These are phyloP conservation scores for Heterobasidion annosum DNA, from an alignment of 1,284 basidiomycete genomes.

Conservation along the genomic window DNA sequence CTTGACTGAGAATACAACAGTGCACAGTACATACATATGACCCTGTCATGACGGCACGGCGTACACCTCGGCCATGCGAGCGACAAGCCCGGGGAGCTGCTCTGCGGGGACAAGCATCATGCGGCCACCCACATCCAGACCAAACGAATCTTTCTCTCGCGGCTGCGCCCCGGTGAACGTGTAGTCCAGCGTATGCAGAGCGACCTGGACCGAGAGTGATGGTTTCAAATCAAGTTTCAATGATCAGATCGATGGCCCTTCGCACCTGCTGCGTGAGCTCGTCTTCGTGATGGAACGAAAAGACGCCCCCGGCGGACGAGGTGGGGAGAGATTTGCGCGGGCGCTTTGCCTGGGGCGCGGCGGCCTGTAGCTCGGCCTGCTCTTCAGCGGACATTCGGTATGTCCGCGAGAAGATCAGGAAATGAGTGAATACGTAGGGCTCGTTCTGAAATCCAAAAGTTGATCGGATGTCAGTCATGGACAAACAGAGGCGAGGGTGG, in stretches of 20 bases:
- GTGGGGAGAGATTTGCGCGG: conserved; percentile 17
- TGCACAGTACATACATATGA: too few relatives aligned
- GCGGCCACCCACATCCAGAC: conserved; percentile 70
- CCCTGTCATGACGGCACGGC: neutral
- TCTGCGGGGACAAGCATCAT: conserved; percentile 60
- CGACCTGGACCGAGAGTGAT: conserved; percentile 33
- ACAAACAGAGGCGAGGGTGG: neutral
- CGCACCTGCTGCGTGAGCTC: conserved; percentile 61
- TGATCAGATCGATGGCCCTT: conserved; percentile 6
- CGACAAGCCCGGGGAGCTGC: conserved; percentile 30
- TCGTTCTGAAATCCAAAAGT: conserved; percentile 37
- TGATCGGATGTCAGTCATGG: neutral
- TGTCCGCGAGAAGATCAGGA: conserved; percentile 66
- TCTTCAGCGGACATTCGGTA: conserved; percentile 61
- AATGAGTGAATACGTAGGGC: conserved; percentile 63
- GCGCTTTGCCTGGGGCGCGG: conserved; percentile 30
- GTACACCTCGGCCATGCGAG: conserved; percentile 17
- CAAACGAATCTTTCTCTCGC: conserved; percentile 68
- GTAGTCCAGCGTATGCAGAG: conserved; percentile 58
- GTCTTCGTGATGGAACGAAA: conserved; percentile 84
- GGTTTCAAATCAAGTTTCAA: neutral
- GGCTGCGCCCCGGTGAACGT: conserved; percentile 52
- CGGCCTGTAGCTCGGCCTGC: conserved; percentile 31
- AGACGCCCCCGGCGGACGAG: conserved; percentile 39
- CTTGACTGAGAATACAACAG: too few relatives aligned